Conservation (phyloP, 2,329 filamentous ascomycete species). For the Nemania serpens region DNA sequence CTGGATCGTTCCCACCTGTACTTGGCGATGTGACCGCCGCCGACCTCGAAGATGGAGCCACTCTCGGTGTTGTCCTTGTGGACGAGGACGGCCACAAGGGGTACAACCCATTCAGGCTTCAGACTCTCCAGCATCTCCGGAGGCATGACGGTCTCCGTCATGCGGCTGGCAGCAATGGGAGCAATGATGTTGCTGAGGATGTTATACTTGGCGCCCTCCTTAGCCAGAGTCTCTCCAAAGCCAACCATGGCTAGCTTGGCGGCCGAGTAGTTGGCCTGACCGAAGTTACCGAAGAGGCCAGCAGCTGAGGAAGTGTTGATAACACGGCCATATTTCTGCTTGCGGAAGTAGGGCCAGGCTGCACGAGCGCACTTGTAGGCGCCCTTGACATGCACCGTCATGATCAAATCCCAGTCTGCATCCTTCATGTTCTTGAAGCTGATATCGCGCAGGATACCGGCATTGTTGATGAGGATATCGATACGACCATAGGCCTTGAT, state of each 20-base stretch:
- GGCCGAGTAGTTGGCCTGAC: slow-evolving; percentile 96
- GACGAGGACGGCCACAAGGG: slow-evolving; percentile 84
- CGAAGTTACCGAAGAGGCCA: slow-evolving; percentile 93
- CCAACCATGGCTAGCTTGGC: slow-evolving; percentile 95
- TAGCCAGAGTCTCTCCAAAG: slow-evolving; percentile 96
- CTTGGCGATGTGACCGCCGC: slow-evolving; percentile 91
- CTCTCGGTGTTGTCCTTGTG: slow-evolving; percentile 89
- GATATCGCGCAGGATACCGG: slow-evolving; percentile 90
- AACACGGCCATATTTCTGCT: slow-evolving; percentile 96
- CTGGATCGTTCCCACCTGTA: slow-evolving; percentile 91
- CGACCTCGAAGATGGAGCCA: slow-evolving; percentile 90
- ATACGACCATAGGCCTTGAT: slow-evolving; percentile 82
- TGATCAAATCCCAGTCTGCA: slow-evolving; percentile 93
- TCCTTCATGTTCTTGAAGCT: slow-evolving; percentile 99
- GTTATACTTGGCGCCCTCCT: slow-evolving; percentile 98
- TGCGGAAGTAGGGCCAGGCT: slow-evolving; percentile 96
- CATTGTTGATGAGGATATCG: slow-evolving; percentile 97
- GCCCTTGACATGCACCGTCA: slow-evolving; percentile 89
- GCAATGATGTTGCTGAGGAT: slow-evolving; percentile 95
- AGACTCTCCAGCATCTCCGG: slow-evolving; percentile 85
- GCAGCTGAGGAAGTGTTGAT: slow-evolving; percentile 98
- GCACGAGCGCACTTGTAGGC: slow-evolving; percentile 95
- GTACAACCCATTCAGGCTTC: slow-evolving; percentile 94
- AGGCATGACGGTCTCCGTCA: slow-evolving; percentile 95
- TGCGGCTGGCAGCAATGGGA: slow-evolving; percentile 90